Base-by-base conservation (phyloP, 2,329 filamentous ascomycete genomes). In the Xylariaceae sp. region DNA sequence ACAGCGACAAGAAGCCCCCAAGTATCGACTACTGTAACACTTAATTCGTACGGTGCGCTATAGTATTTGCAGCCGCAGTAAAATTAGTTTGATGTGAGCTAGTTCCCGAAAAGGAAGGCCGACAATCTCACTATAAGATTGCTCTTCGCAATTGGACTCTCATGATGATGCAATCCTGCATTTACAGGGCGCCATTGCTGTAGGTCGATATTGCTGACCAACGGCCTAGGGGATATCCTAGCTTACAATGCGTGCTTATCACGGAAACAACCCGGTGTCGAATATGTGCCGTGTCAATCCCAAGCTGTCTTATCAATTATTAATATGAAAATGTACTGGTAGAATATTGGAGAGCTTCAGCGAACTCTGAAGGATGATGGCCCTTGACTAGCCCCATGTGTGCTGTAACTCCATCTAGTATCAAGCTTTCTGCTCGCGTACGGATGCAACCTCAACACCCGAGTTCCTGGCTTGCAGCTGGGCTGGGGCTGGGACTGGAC, bases 91-190 rank as follows among this genome's bases (percentile, higher is more conserved):
- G 12, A 36, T 14, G 5, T 46, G 28, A 41, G 26, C 48, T 29
- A 29, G n/a, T 28, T 37, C 58, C 58, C 12, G 46, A 58, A 55
- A 47, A 58, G 58, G 58, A 61, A 61, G 58, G 58, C 24, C 46
- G 54, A 45, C 14, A 29, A 39, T 43, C 23, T 29, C 41, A 46
- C 52, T 53, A 40, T 19, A 29, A 34, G 24, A 44, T 52, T 47
- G 57, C 48, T 47, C 45, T 34, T 56, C 52, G 47, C 48, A 48
- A 46, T 40, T 39, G 26, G 29, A 44, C 29, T 52, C 52, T 49
- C 49, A 26, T 43, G 43, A 58, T 60, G 58, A 54, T 60, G 58
- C 58, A 60, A 58, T 60, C 12, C 37, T 17, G 36, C 54, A 40
- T 21, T 40, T 39, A 11, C 19, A 36, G 43, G 41, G 24, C 36